phyloP scores from a whole-genome alignment of 2,329 filamentous ascomycete genomes.

The Diaporthe ampelina region DNA sequence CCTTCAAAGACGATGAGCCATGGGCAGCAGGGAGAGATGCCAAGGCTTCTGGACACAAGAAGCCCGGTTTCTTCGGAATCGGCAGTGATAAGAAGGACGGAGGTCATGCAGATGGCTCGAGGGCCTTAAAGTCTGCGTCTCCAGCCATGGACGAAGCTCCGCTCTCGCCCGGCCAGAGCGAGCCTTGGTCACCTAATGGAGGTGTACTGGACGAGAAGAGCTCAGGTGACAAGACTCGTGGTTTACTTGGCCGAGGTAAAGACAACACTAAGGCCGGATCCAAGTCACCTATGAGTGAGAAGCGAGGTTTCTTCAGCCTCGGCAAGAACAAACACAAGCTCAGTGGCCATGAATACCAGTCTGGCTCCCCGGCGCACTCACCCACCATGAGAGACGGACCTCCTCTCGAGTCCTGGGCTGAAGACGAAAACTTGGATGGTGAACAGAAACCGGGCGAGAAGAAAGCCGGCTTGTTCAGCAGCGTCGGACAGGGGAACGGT shows the following conservation, averaged over 20 bases:
- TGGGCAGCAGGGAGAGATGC: not conserved
- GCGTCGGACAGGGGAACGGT: not conserved
- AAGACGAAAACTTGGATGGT: not conserved
- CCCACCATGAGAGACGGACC: not conserved
- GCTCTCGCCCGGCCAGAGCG: not conserved
- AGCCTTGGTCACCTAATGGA: not conserved
- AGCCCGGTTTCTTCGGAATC: not conserved
- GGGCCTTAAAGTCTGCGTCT: not conserved
- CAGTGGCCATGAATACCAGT: not conserved
- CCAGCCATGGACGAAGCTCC: not conserved
- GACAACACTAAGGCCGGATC: not conserved
- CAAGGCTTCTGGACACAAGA: slow-evolving; percentile 5
- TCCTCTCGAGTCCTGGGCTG: not conserved
- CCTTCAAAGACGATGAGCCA: not conserved
- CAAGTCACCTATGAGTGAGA: not conserved
- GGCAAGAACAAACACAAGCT: not conserved
- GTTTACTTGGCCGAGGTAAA: not conserved
- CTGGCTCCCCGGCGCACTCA: not conserved
- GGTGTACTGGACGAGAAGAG: not conserved
- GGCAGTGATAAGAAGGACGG: slow-evolving; percentile 2
- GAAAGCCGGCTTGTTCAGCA: not conserved
- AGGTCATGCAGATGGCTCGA: slow-evolving; percentile 5
- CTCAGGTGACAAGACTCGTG: not conserved
- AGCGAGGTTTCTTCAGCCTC: not conserved
- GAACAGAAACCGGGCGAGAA: not conserved